Percentiles rank a stretch among this genome's conserved stretches.
These are phyloP conservation scores for Harrya chromipes DNA, from an alignment of 768 basidiomycete species.

Conservation along the genomic window DNA sequence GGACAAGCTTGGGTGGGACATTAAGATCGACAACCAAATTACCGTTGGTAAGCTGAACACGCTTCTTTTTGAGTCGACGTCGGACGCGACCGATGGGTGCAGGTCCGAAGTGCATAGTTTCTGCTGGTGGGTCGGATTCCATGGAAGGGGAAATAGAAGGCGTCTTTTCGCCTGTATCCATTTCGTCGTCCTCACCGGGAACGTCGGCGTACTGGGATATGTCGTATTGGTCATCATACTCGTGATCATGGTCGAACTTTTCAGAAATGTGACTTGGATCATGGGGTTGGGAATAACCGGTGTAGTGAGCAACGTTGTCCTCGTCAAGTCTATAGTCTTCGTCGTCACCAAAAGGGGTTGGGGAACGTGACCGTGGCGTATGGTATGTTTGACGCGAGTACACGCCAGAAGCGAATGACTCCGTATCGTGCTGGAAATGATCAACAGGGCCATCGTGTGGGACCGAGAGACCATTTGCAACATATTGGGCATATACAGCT, in stretches of 20 bases:
- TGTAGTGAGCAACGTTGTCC: slow-evolving; percentile 55
- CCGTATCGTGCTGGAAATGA: slow-evolving; percentile 62
- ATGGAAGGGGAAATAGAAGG: slow-evolving; percentile 28
- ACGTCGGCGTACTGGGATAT: slow-evolving; percentile 30
- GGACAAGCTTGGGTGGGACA: slow-evolving; percentile 80
- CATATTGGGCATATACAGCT: slow-evolving; percentile 6
- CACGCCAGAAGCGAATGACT: slow-evolving; percentile 67
- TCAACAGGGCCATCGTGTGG: slow-evolving; percentile 39
- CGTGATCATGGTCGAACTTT: slow-evolving; percentile 17
- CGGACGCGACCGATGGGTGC: slow-evolving; percentile 77
- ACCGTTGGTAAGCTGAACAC: slow-evolving; percentile 81
- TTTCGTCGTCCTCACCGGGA: slow-evolving; percentile 17
- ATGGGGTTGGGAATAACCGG: slow-evolving; percentile 34
- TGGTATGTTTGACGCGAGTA: slow-evolving; percentile 46
- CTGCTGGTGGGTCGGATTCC: slow-evolving; percentile 51
- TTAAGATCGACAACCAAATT: slow-evolving; percentile 83
- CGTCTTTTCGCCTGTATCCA: slow-evolving; percentile 23
- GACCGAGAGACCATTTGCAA: slow-evolving; percentile 30
- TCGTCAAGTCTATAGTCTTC: slow-evolving; percentile 65
- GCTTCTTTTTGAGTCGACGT: slow-evolving; percentile 76
- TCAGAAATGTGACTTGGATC: slow-evolving; percentile 19
- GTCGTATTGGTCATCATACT: slow-evolving; percentile 27
- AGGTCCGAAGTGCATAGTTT: slow-evolving; percentile 84
- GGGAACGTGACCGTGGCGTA: slow-evolving; percentile 67
- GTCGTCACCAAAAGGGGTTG: slow-evolving; percentile 71